Evolutionary conservation across 1,284 basidiomycete species (phyloP).

Genomic region (Ustilago xerochloae): DNA sequence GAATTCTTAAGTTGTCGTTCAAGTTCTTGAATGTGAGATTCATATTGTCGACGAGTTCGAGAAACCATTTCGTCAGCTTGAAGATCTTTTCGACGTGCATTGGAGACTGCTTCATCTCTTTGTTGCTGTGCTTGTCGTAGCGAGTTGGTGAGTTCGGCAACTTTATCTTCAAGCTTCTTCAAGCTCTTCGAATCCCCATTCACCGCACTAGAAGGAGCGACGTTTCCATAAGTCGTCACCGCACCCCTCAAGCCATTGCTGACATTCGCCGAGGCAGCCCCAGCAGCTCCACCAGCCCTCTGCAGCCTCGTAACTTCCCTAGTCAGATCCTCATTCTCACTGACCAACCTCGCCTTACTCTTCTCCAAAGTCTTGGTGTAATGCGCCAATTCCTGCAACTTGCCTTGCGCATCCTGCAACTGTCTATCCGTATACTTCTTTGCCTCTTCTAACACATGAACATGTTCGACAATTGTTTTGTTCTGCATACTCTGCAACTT

Average conservation of each 20-base stretch:
- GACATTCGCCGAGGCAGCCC: slow-evolving; percentile 19
- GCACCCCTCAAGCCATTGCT: slow-evolving; percentile 30
- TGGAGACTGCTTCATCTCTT: slow-evolving; percentile 70
- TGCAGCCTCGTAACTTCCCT: slow-evolving; percentile 77
- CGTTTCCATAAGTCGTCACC: slow-evolving; percentile 36
- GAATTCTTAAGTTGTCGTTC: slow-evolving; percentile 73
- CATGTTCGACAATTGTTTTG: slow-evolving; percentile 98
- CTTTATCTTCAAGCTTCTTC: slow-evolving; percentile 75
- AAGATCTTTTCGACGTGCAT: slow-evolving; percentile 74
- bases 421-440: slow-evolving; percentile 95
- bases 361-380: slow-evolving; percentile 87
- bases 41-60: slow-evolving; percentile 78
- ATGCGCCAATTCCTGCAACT: slow-evolving; percentile 78
- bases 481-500: slow-evolving; percentile 78
- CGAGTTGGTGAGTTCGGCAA: slow-evolving; percentile 69
- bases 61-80: slow-evolving; percentile 78
- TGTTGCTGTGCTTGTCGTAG: slow-evolving; percentile 57
- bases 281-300: slow-evolving; percentile 16
- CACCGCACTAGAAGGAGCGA: slow-evolving; percentile 24
- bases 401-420: slow-evolving; percentile 81
- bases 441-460: slow-evolving; percentile 95
- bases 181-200: slow-evolving; percentile 26
- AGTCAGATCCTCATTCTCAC: slow-evolving; percentile 85
- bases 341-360: slow-evolving; percentile 78
- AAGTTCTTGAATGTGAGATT: slow-evolving; percentile 75